Conservation (phyloP, 352 stramenopile species). For the Phytophthora vignae region DNA sequence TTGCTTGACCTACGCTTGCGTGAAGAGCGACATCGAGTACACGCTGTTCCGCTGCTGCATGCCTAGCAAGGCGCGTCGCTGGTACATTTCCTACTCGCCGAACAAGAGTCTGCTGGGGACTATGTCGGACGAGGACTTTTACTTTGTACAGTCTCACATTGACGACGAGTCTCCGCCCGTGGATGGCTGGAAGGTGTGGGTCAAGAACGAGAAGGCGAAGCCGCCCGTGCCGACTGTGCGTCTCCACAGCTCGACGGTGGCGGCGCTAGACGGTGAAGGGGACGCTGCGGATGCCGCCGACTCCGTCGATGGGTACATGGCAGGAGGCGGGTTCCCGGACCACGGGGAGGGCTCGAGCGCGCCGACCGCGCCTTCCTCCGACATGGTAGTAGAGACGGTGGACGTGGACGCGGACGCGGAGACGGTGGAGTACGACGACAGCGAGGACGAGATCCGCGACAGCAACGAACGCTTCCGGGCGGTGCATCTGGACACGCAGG, state of each 20-base stretch:
- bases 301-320: slow-evolving; percentile 74
- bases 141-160: slow-evolving; percentile 85
- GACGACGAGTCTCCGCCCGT: slow-evolving; percentile 82
- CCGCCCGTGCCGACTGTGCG: slow-evolving; percentile 69
- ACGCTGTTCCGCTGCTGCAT: slow-evolving; percentile 98
- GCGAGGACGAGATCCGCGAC: slow-evolving; percentile 90
- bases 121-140: slow-evolving; percentile 89
- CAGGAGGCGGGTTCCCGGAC: slow-evolving; percentile 24
- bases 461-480: slow-evolving; percentile 92
- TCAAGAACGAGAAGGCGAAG: slow-evolving; percentile 86
- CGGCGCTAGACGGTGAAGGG: slow-evolving; percentile 46
- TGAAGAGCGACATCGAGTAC: slow-evolving; percentile 81
- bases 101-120: slow-evolving; percentile 89
- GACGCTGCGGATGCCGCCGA: slow-evolving; percentile 75
- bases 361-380: slow-evolving; percentile 32
- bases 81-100: slow-evolving; percentile 98
- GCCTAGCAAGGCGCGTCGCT: slow-evolving; percentile 97
- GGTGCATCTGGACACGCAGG: slow-evolving; percentile 87
- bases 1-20: slow-evolving; percentile 73
- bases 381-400: slow-evolving; percentile 48
- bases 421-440: slow-evolving; percentile 91
- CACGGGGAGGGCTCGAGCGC: slow-evolving; percentile 25
- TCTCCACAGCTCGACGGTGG: slow-evolving; percentile 76
- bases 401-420: slow-evolving; percentile 82
- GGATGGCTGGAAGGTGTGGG: slow-evolving; percentile 87